Evolutionary conservation across 2,329 filamentous ascomycete genomes (phyloP).

Genomic region (Phaeosphaeriaceae sp.): DNA sequence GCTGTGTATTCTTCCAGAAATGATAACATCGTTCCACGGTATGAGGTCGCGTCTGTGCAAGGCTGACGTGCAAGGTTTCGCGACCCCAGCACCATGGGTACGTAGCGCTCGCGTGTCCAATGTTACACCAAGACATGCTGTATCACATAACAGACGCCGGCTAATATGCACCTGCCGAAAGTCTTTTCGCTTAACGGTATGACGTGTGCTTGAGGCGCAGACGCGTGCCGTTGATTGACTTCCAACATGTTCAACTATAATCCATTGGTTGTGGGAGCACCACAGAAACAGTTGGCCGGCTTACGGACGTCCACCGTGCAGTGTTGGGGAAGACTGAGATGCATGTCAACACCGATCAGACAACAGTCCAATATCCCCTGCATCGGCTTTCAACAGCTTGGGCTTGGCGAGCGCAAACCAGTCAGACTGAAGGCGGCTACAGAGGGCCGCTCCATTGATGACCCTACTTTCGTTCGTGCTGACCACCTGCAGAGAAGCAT

Average conservation of each 20-base stretch:
- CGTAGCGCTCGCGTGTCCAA: constrained; percentile 17
- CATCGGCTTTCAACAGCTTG: constrained; percentile 8
- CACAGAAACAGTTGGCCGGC: neutral
- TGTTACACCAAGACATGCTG: constrained; percentile 9
- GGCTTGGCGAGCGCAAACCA: neutral
- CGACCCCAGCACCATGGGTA: constrained; percentile 20
- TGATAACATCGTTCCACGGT: neutral
- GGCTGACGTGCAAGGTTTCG: constrained; percentile 23
- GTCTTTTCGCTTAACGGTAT: constrained; percentile 6
- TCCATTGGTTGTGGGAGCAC: neutral
- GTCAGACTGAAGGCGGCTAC: neutral
- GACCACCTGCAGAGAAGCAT: neutral
- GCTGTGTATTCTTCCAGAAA: neutral
- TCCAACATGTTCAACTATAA: neutral
- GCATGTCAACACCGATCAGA: constrained; percentile 13
- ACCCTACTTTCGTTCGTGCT: constrained; percentile 1
- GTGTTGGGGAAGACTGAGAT: neutral
- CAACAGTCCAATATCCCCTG: constrained; percentile 6
- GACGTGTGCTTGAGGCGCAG: constrained; percentile 6
- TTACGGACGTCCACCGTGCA: neutral
- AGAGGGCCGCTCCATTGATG: neutral
- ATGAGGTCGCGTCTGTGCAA: constrained; percentile 13
- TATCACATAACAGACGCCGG: constrained; percentile 13
- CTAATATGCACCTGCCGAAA: constrained; percentile 9
- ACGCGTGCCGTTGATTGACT: constrained; percentile 6